Conservation (phyloP, 177 flowering plant species). For the Vitis hybrid region DNA sequence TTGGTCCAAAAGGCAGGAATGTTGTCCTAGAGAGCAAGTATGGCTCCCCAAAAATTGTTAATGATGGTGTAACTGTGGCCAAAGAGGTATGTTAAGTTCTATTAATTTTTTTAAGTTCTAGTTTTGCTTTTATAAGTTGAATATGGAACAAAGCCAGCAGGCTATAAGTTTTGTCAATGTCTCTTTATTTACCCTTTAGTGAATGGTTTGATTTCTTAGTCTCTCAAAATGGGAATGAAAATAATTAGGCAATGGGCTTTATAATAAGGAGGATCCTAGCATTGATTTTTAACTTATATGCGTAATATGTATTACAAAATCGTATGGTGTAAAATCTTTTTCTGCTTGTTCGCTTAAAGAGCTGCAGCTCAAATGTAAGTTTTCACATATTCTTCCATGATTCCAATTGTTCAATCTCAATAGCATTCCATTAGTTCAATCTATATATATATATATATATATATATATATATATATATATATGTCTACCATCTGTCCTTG, state of each 20-base stretch:
- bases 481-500: too few species aligned
- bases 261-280: neutral
- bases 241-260: neutral
- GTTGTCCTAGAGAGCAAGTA: conserved; percentile 98
- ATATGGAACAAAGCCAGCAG: neutral
- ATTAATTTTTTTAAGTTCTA: too few species aligned
- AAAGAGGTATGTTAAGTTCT: conserved; percentile 58
- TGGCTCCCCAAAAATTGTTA: conserved; percentile 94
- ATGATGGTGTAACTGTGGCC: conserved; percentile 97
- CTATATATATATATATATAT: too few species aligned
- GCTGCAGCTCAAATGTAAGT: too few species aligned
- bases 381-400: too few species aligned
- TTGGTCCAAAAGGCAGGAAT: conserved; percentile 98
- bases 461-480: too few species aligned
- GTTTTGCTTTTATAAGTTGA: neutral
- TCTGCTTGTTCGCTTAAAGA: too few species aligned
- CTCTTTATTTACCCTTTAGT: neutral
- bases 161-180: neutral
- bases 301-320: too few species aligned
- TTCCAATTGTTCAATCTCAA: too few species aligned
- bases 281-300: too few species aligned
- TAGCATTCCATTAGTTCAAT: too few species aligned
- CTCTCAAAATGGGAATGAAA: neutral
- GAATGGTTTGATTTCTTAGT: neutral
- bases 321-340: too few species aligned